phyloP scores from a whole-genome alignment of 768 basidiomycete genomes.

The Podaxis sp. region DNA sequence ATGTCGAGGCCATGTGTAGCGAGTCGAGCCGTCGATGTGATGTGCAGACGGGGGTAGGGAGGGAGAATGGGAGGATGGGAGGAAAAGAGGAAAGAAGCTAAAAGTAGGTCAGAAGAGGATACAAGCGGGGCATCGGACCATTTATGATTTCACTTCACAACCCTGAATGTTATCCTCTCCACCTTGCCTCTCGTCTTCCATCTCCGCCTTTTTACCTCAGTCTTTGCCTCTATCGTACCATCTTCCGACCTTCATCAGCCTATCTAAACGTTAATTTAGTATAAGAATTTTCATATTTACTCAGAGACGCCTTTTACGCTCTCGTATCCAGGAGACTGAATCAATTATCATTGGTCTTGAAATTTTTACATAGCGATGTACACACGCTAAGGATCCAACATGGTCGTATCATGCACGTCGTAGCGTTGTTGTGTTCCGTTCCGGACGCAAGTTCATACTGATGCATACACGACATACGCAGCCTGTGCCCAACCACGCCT shows the following conservation, averaged over 20 bases:
- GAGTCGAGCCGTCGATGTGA: background rate
- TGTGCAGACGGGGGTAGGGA: background rate
- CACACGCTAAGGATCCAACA: no score
- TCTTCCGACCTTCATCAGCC: no score
- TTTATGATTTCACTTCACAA: slow-evolving; percentile 4
- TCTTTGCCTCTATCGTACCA: no score
- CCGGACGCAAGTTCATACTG: background rate
- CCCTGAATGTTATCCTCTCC: background rate
- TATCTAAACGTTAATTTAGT: no score
- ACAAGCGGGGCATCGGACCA: background rate
- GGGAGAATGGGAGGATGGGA: background rate
- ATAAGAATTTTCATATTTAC: no score
- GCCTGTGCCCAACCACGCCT: no score
- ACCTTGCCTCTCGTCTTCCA: background rate
- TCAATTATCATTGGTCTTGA: background rate
- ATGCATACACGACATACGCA: no score
- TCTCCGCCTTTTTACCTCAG: background rate
- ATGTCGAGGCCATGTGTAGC: background rate
- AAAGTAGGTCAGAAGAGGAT: background rate
- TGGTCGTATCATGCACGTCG: no score
- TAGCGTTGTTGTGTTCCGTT: background rate
- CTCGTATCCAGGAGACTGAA: no score
- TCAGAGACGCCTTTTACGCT: no score
- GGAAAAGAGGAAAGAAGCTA: background rate
- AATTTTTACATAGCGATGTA: background rate